These are phyloP conservation scores for Paramecium sexaurelia DNA, from an alignment of 73 alveolate genomes.

Conservation along the genomic window DNA sequence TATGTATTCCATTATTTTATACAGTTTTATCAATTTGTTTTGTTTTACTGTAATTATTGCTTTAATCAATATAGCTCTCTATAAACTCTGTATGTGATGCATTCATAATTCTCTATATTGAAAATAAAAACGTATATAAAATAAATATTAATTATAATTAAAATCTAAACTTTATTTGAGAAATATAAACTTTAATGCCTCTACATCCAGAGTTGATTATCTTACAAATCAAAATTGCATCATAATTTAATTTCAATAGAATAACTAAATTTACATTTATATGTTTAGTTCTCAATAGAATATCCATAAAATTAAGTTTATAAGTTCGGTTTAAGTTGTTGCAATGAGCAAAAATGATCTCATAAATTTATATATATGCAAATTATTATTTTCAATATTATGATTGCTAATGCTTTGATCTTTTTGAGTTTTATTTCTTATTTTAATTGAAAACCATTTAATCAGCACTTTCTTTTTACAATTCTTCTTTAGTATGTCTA, in stretches of 20 bases:
- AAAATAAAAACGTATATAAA: slow-evolving; percentile 30
- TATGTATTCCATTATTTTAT: not conserved
- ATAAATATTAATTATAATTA: not conserved
- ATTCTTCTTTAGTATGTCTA: slow-evolving; percentile 42
- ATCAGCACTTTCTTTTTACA: slow-evolving; percentile 29
- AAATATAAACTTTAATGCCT: not conserved
- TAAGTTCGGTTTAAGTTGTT: not conserved
- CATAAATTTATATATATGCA: not conserved
- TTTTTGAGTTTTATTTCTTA: not conserved
- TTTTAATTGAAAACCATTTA: not conserved
- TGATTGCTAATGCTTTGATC: not conserved
- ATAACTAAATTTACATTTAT: not conserved
- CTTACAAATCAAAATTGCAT: not conserved
- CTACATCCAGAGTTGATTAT: not conserved
- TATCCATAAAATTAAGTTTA: not conserved
- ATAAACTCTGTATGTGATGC: slow-evolving; percentile 10
- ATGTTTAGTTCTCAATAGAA: not conserved
- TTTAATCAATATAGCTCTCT: slow-evolving; percentile 36
- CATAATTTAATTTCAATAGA: not conserved
- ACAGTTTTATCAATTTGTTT: not conserved
- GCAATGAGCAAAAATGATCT: not conserved
- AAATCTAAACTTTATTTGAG: not conserved
- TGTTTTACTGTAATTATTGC: not conserved
- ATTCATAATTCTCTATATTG: not conserved
- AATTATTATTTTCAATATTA: not conserved